phyloP scores from a whole-genome alignment of 2,329 filamentous ascomycete species.

The Mollisia scopiformis region DNA sequence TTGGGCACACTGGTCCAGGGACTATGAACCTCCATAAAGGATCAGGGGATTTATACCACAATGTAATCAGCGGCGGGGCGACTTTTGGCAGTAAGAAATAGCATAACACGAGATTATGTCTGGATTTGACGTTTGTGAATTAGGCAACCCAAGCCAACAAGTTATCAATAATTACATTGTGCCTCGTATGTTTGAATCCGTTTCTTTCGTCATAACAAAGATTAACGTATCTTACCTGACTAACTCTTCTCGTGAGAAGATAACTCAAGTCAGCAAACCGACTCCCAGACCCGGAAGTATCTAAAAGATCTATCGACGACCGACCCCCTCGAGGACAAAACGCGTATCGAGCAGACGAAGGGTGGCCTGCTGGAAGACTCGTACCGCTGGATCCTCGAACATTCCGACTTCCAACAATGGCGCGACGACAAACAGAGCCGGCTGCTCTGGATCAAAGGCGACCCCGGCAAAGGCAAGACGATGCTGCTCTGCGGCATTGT shows the following conservation, averaged over 20 bases:
- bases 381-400: constrained; percentile 4
- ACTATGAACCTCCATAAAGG: neutral
- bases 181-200: no score
- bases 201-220: no score
- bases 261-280: no score
- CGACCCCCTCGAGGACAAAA: neutral
- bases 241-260: no score
- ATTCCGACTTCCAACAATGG: constrained; percentile 3
- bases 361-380: constrained; percentile 1
- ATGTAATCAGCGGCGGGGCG: neutral
- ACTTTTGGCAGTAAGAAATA: neutral
- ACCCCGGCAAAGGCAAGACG: no score
- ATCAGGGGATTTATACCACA: neutral
- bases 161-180: no score
- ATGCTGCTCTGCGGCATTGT: constrained; percentile 17
- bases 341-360: neutral
- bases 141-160: no score
- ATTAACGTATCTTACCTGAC: no score
- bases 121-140: no score
- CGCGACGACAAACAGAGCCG: constrained; percentile 6
- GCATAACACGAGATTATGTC: no score
- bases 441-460: constrained; percentile 16
- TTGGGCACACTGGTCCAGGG: constrained; percentile 2
- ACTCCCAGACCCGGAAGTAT: no score
- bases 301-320: neutral